Base-by-base conservation (phyloP, 225 moss, liverwort and hornwort species). In the Anthoceros angustus region DNA sequence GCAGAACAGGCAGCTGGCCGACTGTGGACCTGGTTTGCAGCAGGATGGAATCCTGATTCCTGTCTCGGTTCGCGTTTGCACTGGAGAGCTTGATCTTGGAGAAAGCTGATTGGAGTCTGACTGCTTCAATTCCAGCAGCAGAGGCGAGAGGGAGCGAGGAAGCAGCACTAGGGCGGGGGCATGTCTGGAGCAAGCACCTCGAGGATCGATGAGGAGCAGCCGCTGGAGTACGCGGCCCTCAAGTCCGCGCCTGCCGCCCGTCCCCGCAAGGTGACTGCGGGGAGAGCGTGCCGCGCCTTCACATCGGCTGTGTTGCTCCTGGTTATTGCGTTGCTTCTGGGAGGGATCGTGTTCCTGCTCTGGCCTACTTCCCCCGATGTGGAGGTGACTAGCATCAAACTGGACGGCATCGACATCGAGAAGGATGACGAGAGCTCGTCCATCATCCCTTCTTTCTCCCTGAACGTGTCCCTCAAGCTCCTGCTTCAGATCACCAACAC, bases 181-280 rank as follows among this genome's bases (percentile, higher is more conserved):
- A 55, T 55, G 55, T 55, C 55, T 15, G 55, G 55, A 55, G 55
- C 55, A 55, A 55, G 55, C 55, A 55, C n/a, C 55, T 55, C 55
- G 8, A 5, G 55, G n/a, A 55, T 15, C 23, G 55, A 18, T 55
- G 55, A 18, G 55, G 55, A 8, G 7, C 55, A 55, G 55, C 55
- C 12, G 55, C 55, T 18, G 55, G n/a, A 55, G 18, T 55, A 55
- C 55, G 55, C 7, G 55, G 55, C 55, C 14, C 55, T 55, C n/a
- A 55, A 23, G 23, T 18, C n/a, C 8, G 55, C 18, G 7, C n/a
- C 12, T 0, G 16, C 8, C 1, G 18, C 18, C 0, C 5, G 55
- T 5, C 8, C n/a, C 55, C 8, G 55, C n/a, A 55, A 15, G 55
- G 55, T 23, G n/a, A 18, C 55, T 7, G 18, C 55, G n/a, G 55